Evolutionary conservation across 805 yeast genomes (phyloP), one percentile per base, ranked within the genome.

Genomic region (Cyberlindnera mycetangii): DNA sequence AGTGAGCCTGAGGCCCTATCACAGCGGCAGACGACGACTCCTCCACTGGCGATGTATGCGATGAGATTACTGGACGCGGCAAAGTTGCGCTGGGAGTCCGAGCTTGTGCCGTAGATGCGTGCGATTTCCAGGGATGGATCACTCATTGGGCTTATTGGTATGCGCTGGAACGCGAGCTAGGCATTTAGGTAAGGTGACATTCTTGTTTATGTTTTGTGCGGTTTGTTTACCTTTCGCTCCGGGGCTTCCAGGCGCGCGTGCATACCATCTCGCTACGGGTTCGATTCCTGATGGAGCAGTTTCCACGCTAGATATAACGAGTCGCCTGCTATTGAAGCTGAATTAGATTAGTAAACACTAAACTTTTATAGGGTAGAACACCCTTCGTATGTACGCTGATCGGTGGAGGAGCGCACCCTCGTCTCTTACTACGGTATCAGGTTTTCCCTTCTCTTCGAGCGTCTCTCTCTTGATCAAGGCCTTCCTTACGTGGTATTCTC

Each of bases 11-110:
- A 34, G 36, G 40, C 34, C 51, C 44, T 4, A 14, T 60, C 52
- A 2, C 72, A 44, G 16, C 63, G 55, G 36, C 75, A 63, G 1
- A 78, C 79, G 11, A 78, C 80, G 4, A 78, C 82, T 4, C 83
- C 83, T 18, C 81, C 81, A 47, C 81, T 74, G 11, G 82, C 82
- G 4, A 73, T 69, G 53, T 78, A 79, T 0, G 80, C 83, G 18
- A 79, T 56, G 4, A 66, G 42, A 45, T 71, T 63, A 14, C 60
- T 69, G 18, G 67, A 67, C 2, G 71, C 64, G 11, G 67, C 60
- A 44, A 76, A 64, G 32, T 73, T 74, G 21, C 70, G 62, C 8
- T 69, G 58, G 3, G 63, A 53, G 36, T 58, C 67, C 2, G 80
- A 72, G 1, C 83, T 74, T 0, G 78, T 70, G 1, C 83, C 84